Evolutionary conservation across 2,329 filamentous ascomycete species (phyloP), one percentile per base, ranked within the genome.

Genomic region (Aspergillus tubingensis): DNA sequence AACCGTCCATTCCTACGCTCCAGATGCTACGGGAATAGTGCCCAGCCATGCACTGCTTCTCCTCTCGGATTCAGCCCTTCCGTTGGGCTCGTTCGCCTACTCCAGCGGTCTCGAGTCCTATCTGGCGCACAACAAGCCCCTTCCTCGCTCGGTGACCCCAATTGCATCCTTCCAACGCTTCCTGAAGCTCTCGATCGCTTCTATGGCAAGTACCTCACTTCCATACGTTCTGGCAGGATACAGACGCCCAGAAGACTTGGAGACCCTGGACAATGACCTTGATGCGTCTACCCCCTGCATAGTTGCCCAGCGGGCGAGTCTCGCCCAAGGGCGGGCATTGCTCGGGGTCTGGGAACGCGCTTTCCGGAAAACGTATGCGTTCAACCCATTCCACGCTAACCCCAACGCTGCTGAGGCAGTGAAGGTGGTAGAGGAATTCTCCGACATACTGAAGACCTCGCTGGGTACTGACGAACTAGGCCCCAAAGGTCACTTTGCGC

Each of bases 81-180:
- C 86, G 1, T 76, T 88, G 2, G 86, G 86, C 49, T 87, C 86
- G 1, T 88, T 88, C 70, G 86, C 86, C 64, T 88, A 88, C 76
- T 86, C 83, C 71, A 85, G 81, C 68, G 86, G 86, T 4, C 77
- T 88, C 17, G 86, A 88, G 72, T 88, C 86, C 19, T 88, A 85
- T 69, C 81, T 88, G 55, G 85, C 84, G 3, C 86, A 88, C 70
- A 75, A 80, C 63, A 81, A 80, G 59, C 67, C 72, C 19, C 67
- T 75, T n/a, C 72, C 76, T 19, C 66, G 66, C 3, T 61, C 66
- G 17, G 59, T 70, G 38, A 73, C 73, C 17, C 70, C 72, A 4
- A 67, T 73, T 13, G 64, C 72, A 15, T 78, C 80, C 3, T 87
- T 87, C 73, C 76, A 82, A 62, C 77, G 73, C 47, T 88, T 88